phyloP scores from a whole-genome alignment of 2,329 filamentous ascomycete genomes.

The Sporothrix brunneoviolacea region DNA sequence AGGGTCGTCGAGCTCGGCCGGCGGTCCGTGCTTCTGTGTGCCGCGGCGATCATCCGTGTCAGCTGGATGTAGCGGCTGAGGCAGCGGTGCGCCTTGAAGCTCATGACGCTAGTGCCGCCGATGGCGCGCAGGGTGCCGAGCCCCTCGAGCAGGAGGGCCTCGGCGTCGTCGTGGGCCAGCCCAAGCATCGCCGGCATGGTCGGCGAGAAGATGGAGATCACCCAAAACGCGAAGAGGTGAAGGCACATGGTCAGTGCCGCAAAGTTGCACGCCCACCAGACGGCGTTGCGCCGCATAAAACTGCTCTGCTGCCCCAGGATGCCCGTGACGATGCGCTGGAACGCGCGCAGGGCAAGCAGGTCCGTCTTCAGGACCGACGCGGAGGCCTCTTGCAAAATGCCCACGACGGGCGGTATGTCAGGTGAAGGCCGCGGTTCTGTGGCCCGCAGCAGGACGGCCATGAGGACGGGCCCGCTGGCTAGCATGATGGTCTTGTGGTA shows the following conservation, averaged over 20 bases:
- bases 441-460: not conserved
- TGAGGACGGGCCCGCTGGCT: not conserved
- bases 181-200: not conserved
- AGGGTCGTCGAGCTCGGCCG: too few species aligned
- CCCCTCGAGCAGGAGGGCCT: not conserved
- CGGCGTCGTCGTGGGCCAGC: not conserved
- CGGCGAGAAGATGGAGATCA: not conserved
- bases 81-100: not conserved
- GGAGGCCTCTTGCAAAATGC: not conserved
- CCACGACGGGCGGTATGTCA: not conserved
- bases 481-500: slow-evolving; percentile 1
- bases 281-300: not conserved
- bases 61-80: not conserved
- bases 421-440: not conserved
- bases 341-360: not conserved
- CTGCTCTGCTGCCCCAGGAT: too few species aligned
- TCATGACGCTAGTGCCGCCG: not conserved
- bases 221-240: not conserved
- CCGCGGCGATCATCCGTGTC: not conserved
- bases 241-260: not conserved
- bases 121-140: not conserved
- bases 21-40: too few species aligned
- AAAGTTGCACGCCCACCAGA: slow-evolving; percentile 1
- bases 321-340: not conserved
- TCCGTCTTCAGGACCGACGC: not conserved